phyloP scores from a whole-genome alignment of 306 rosid species.

The Sphenostylis stenocarpa region DNA sequence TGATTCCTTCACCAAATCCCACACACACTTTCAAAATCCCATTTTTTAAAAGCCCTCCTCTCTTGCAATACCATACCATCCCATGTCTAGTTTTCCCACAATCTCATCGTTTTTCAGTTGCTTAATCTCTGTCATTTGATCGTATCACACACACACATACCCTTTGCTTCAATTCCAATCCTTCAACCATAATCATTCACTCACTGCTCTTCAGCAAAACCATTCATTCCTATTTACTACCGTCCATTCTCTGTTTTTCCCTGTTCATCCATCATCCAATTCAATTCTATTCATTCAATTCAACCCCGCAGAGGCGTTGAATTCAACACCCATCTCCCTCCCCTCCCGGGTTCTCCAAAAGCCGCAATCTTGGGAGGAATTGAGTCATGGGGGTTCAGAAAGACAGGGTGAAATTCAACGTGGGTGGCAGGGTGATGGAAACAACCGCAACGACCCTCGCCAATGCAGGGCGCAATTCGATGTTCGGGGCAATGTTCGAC shows the following conservation, averaged over 20 bases:
- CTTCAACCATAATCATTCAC: constrained; percentile 2
- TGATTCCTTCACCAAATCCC: constrained; percentile 58
- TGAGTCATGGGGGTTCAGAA: constrained; percentile 59
- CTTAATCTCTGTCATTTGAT: constrained; percentile 11
- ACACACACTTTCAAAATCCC: constrained; percentile 40
- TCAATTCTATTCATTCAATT: not conserved
- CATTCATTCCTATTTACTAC: not conserved
- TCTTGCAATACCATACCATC: not conserved
- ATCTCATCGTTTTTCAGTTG: constrained; percentile 24
- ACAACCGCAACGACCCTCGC: constrained; percentile 88
- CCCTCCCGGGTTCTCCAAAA: constrained; percentile 41
- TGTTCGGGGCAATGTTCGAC: constrained; percentile 88
- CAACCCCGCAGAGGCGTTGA: not conserved
- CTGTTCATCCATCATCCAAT: not conserved
- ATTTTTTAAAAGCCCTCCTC: constrained; percentile 1
- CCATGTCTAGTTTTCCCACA: constrained; percentile 43
- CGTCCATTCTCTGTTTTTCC: constrained; percentile 9
- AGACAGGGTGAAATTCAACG: constrained; percentile 81
- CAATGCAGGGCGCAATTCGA: constrained; percentile 83
- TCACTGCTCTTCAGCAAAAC: not conserved
- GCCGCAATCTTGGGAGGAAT: constrained; percentile 21
- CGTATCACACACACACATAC: not conserved
- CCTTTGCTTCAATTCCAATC: constrained; percentile 31
- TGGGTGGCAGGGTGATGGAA: constrained; percentile 89
- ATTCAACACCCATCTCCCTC: constrained; percentile 11